phyloP scores from a whole-genome alignment of 2,329 filamentous ascomycete genomes.

The Emergomyces pasteurianus region DNA sequence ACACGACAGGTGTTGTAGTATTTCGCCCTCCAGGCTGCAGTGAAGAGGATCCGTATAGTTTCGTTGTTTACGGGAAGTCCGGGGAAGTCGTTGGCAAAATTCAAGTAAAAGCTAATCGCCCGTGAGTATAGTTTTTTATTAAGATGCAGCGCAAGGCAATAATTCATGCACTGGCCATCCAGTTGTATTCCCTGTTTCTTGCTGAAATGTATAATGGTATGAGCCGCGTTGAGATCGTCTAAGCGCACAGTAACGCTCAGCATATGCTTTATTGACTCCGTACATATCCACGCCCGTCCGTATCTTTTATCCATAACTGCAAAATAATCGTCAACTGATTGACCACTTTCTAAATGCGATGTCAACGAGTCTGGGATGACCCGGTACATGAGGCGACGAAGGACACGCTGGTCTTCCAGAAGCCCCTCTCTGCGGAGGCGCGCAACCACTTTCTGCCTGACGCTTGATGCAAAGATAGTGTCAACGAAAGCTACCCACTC shows the following conservation, averaged over 20 bases:
- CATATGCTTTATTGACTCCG: constrained; percentile 26
- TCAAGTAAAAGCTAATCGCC: constrained; percentile 11
- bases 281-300: constrained; percentile 27
- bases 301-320: constrained; percentile 25
- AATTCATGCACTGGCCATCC: constrained; percentile 18
- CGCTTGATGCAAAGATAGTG: constrained; percentile 15
- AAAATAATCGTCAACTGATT: constrained; percentile 26
- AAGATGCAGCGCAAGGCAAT: constrained; percentile 19
- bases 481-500: constrained; percentile 28
- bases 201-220: constrained; percentile 22
- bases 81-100: constrained; percentile 6
- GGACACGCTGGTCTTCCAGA: constrained; percentile 14
- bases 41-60: constrained; percentile 30
- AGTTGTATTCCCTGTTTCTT: constrained; percentile 17
- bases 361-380: constrained; percentile 24
- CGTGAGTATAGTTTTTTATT: constrained; percentile 12
- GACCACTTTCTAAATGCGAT: constrained; percentile 22
- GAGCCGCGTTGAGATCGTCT: constrained; percentile 17
- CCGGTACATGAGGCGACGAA: constrained; percentile 18
- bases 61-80: constrained; percentile 8
- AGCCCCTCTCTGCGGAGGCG: constrained; percentile 23
- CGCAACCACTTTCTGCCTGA: constrained; percentile 20
- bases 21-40: constrained; percentile 26
- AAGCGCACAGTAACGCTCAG: constrained; percentile 20
- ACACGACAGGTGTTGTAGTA: constrained; percentile 34